Evolutionary conservation across 805 yeast genomes (phyloP), one percentile per base, ranked within the genome.

Genomic region (Grigorovia transvaalensis): DNA sequence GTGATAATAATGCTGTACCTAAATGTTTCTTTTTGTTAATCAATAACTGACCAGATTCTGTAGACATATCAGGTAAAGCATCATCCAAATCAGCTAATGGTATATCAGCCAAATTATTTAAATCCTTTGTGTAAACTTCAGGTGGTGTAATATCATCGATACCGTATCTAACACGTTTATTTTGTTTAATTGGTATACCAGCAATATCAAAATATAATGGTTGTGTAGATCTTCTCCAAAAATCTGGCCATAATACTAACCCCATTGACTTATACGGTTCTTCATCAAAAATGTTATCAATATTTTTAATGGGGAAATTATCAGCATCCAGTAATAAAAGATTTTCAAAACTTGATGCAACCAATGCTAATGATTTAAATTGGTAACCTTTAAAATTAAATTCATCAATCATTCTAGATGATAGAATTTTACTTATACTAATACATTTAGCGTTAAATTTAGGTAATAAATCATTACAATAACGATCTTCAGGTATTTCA

Each of bases 221-320:
- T 2, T 87, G 79, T 0, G 91, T 85, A 13, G 90, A 82, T 57
- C 96, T 75, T 65, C 83, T 79, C 96, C 96, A 88, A 67, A 82
- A 88, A 68, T 88, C 96, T 2, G 95, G 95, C 91, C 95, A 88
- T 40, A 82, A 64, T 27, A 82, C 71, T 62, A 79, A 71, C 52
- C 82, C 79, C 51, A 73, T 69, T 12, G 74, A 64, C 19, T 61
- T 54, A 67, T 78, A 88, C 1, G 88, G 84, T 47, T 81, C 81
- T 23, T 76, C 67, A 5, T 70, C 71, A 63, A 88, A 84, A 23
- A 86, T 63, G 17, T 66, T 64, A 57, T 82, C 85, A 2, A 91
- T 83, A 9, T 81, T 74, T 59, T 74, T 75, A 2, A 83, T 78
- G 0, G 95, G 90, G 57, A 83, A 75, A 56, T 84, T 81, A 65